phyloP scores from a whole-genome alignment of 768 basidiomycete species.

The Tylopilus cervinicoccineus region DNA sequence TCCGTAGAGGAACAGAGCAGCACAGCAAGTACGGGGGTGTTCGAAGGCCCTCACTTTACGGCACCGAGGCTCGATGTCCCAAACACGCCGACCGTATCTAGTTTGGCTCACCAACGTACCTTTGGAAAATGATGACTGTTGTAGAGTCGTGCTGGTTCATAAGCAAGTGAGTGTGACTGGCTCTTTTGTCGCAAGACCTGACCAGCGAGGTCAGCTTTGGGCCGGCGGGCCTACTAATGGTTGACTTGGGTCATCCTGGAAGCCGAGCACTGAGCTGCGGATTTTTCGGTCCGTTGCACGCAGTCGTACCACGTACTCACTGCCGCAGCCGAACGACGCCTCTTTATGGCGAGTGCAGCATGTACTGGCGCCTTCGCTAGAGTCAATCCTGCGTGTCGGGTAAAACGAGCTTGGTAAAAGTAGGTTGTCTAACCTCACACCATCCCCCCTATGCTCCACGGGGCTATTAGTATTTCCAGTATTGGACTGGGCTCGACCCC shows the following conservation, averaged over 20 bases:
- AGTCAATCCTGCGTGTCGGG: background rate
- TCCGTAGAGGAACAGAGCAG: conserved; percentile 7
- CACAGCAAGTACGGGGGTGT: conserved; percentile 15
- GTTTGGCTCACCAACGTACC: too few relatives aligned
- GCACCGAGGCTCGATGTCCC: conserved; percentile 1
- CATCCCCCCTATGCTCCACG: background rate
- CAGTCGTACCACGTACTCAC: background rate
- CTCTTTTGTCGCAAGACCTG: too few relatives aligned
- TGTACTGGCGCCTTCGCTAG: background rate
- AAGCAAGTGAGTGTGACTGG: too few relatives aligned
- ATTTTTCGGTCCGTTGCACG: background rate
- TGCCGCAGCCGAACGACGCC: background rate
- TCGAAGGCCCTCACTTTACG: conserved; percentile 11
- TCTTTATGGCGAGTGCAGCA: background rate
- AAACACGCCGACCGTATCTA: too few relatives aligned
- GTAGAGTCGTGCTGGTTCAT: too few relatives aligned
- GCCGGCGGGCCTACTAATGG: background rate
- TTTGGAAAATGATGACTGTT: too few relatives aligned
- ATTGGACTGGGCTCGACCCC: conserved; percentile 11
- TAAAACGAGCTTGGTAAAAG: background rate
- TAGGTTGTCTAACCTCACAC: background rate
- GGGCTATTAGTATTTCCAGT: background rate
- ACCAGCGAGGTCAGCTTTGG: too few relatives aligned
- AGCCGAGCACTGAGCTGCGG: background rate
- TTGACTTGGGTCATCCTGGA: background rate